Percentiles rank a stretch among this genome's conserved stretches.
phyloP scores from a whole-genome alignment of 108 stramenopile genomes.

The Ochromonas danica region DNA sequence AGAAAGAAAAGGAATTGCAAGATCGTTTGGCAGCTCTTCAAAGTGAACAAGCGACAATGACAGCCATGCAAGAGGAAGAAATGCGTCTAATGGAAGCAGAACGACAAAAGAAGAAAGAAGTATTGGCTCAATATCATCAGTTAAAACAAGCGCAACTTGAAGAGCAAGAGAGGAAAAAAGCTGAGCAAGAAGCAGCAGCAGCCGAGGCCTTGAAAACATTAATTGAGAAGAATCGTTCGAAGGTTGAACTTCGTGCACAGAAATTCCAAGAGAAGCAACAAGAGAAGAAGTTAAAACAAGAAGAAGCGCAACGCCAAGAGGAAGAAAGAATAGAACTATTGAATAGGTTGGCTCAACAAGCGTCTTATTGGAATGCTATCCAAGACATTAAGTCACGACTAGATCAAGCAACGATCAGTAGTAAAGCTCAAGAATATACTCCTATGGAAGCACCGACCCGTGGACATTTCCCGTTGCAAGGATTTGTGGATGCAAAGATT shows the following conservation, averaged over 20 bases:
- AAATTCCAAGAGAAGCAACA: neutral
- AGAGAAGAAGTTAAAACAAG: slow-evolving; percentile 7
- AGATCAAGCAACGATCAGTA: slow-evolving; percentile 6
- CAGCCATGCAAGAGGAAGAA: neutral
- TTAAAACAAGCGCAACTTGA: neutral
- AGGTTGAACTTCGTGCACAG: neutral
- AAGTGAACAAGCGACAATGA: neutral
- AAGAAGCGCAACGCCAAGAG: neutral
- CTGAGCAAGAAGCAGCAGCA: neutral
- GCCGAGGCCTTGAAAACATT: neutral
- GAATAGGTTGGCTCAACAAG: neutral
- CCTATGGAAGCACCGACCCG: neutral
- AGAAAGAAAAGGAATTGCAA: neutral
- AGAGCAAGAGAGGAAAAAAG: neutral
- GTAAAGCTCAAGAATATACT: neutral
- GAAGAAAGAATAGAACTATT: neutral
- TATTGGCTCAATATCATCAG: neutral
- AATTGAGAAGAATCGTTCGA: neutral
- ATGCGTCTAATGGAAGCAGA: neutral
- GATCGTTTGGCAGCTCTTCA: neutral
- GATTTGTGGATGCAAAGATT: neutral
- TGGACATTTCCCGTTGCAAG: slow-evolving; percentile 8
- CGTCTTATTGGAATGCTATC: slow-evolving; percentile 2
- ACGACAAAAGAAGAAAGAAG: neutral
- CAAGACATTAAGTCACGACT: neutral